Base-by-base conservation (phyloP, 345 rosid genomes). In the Rhodamnia argentea region DNA sequence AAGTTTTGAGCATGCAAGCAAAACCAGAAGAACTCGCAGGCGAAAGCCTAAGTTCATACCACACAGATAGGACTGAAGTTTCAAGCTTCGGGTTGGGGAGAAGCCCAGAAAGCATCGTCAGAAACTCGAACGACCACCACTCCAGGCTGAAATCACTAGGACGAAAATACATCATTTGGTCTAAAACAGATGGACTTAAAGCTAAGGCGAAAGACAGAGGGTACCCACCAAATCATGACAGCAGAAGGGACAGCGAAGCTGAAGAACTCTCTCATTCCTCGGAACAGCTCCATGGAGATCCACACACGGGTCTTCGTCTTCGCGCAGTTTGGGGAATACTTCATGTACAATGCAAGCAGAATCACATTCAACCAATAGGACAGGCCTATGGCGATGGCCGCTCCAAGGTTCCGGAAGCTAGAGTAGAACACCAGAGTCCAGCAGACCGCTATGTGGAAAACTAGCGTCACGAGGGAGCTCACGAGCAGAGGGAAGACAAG, bases 81-180 rank as follows among this genome's bases (percentile, higher is more conserved):
- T 94, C 97, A 60, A 96, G 98, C 93, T 91, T 86, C 6, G 98
- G 96, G 88, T 95, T 96, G 4, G 98, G 97, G 44, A 96, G 83
- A 52, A 95, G 87, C 14, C 99, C 99, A 6, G 98, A 96, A 52
- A 97, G 93, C 91, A 96, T 54, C 53, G 91, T 88, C 29, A 97
- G 92, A 83, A 97, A 84, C 88, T 96, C 97, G 85, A 93, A 96
- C 53, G 99, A 96, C 98, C 99, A 96, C 98, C 99, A 95, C 87
- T 97, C 74, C 15, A 87, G 78, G 82, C 89, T 84, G 56, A 60
- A 82, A 52, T 16, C 76, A 12, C 47, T 5, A 70, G 29, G 27
- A 22, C 57, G 32, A 40, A 29, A 64, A 82, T 11, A 24, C 52
- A 14, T 70, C 81, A 70, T 9, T 70, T 37, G 47, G 81, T 70